These are phyloP conservation scores for Dactylonectria macrodidyma DNA, from an alignment of 2,329 filamentous ascomycete genomes.

Conservation along the genomic window DNA sequence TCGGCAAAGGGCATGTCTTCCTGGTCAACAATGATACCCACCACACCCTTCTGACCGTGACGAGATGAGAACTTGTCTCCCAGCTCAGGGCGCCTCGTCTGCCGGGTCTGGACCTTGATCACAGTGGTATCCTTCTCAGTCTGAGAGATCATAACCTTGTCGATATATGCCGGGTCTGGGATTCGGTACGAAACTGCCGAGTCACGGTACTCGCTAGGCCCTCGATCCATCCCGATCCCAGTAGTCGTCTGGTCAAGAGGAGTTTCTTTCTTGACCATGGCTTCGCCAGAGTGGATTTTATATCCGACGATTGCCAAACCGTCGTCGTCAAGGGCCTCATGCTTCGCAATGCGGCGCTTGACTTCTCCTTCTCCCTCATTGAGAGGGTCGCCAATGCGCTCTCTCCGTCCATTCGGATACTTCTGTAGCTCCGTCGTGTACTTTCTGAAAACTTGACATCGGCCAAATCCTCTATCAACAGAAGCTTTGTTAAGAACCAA, in stretches of 20 bases:
- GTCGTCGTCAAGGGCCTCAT: conserved; percentile 84
- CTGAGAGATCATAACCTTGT: conserved; percentile 95
- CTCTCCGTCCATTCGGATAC: conserved; percentile 85
- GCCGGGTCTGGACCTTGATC: conserved; percentile 95
- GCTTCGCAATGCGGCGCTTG: conserved; percentile 74
- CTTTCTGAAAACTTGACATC: conserved; percentile 98
- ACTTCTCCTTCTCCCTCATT: conserved; percentile 73
- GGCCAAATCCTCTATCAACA: conserved; percentile 93
- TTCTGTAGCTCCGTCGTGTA: conserved; percentile 88
- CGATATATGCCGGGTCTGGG: conserved; percentile 88
- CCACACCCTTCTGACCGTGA: conserved; percentile 98
- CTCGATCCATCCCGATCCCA: conserved; percentile 77
- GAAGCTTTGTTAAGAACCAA: conserved; percentile 97
- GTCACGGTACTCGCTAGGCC: conserved; percentile 75
- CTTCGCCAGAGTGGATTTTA: conserved; percentile 82
- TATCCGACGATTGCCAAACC: conserved; percentile 91
- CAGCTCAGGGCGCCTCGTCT: conserved; percentile 93
- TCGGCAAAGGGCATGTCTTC: conserved; percentile 98
- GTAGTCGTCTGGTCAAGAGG: conserved; percentile 84
- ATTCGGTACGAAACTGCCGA: conserved; percentile 85
- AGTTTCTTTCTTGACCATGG: conserved; percentile 91
- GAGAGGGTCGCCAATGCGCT: conserved; percentile 73
- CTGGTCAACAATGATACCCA: conserved; percentile 96
- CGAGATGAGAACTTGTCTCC: conserved; percentile 99
- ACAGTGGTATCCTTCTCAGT: conserved; percentile 89